Percentiles rank a stretch among this genome's conserved stretches.
Conservation (phyloP, 1,284 basidiomycete species). For the Blastosporella zonata region DNA sequence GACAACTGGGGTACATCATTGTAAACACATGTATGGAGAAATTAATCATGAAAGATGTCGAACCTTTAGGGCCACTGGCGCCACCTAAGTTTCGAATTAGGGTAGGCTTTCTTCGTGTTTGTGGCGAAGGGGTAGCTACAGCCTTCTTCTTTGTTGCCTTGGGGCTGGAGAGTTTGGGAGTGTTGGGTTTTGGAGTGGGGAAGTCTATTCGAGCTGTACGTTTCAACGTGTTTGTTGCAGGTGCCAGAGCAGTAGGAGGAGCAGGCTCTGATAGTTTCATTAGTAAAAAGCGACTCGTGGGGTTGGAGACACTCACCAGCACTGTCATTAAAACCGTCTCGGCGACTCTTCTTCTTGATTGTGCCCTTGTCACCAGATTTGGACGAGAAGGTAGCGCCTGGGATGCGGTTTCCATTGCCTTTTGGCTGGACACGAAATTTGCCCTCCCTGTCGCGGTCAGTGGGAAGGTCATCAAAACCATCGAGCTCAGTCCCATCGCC, state of each 20-base stretch:
- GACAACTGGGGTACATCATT: conserved; percentile 52
- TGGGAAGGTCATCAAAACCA: conserved; percentile 85
- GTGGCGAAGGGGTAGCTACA: conserved; percentile 36
- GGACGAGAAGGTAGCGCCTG: conserved; percentile 46
- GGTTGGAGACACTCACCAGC: conserved; percentile 35
- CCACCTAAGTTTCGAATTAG: conserved; percentile 85
- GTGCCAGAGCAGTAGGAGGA: conserved; percentile 21
- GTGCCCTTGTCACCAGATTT: conserved; percentile 51
- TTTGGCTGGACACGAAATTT: conserved; percentile 69
- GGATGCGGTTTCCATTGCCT: conserved; percentile 58
- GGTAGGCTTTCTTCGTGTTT: conserved; percentile 69
- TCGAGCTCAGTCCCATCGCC: conserved; percentile 95
- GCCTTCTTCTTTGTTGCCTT: conserved; percentile 55
- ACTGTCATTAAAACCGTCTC: conserved; percentile 35
- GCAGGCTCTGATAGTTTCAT: conserved; percentile 19
- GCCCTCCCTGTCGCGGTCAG: conserved; percentile 79
- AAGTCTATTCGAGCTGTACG: conserved; percentile 42
- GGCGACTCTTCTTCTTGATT: conserved; percentile 49
- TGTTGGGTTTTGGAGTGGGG: conserved; percentile 29
- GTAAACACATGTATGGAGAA: conserved; percentile 13
- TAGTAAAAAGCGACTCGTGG: background rate
- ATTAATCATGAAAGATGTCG: conserved; percentile 24
- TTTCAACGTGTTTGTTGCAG: conserved; percentile 32
- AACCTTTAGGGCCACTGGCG: conserved; percentile 72
- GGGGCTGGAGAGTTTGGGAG: conserved; percentile 23